Base-by-base conservation (phyloP, 169 alveolate genomes). In the Amoebophrya sp. region DNA sequence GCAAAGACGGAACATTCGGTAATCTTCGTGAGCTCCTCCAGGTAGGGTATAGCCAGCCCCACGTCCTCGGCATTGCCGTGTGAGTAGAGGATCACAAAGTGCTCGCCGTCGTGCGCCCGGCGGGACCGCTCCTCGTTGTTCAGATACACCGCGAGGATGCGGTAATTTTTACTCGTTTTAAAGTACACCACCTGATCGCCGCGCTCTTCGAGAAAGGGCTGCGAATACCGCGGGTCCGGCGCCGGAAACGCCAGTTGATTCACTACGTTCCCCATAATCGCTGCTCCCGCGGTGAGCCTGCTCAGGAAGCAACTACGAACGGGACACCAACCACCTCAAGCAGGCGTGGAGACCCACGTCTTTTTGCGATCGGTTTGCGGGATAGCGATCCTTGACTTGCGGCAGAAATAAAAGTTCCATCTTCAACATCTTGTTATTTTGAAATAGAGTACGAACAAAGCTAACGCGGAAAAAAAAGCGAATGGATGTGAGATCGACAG, bases 161-260 rank as follows among this genome's bases (percentile, higher is more conserved):
- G 1, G 0, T 2, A 0, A 2, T n/a, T n/a, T n/a, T 18, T 2
- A 3, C 10, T 47, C 66, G 66, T 25, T 2, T 25, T 2, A 7
- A 66, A 25, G 35, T 25, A n/a, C 10, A 66, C 32, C 18, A 25
- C 32, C n/a, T n/a, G n/a, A 25, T 66, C 83, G 7, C 32, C 35
- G 1, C 83, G 29, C 35, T 7, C 38, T 1, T 18, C 35, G 39
- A 66, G 83, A 25, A 66, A 25, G 35, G 83, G 83, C 83, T 66
- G 83, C 7, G 83, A 66, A 25, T 66, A 66, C 32, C 83, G 83
- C 83, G 83, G 83, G 35, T 66, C 83, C 32, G 83, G 83, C 83
- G 83, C 83, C 35, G 83, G 83, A 25, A 66, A 66, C 7, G 83
- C 83, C 29, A 66, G 32, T 25, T 66, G 83, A 25, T 66, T 66